Percentiles rank a stretch among this genome's conserved stretches.
phyloP scores from a whole-genome alignment of 768 basidiomycete species.

The Tricholoma sp. region DNA sequence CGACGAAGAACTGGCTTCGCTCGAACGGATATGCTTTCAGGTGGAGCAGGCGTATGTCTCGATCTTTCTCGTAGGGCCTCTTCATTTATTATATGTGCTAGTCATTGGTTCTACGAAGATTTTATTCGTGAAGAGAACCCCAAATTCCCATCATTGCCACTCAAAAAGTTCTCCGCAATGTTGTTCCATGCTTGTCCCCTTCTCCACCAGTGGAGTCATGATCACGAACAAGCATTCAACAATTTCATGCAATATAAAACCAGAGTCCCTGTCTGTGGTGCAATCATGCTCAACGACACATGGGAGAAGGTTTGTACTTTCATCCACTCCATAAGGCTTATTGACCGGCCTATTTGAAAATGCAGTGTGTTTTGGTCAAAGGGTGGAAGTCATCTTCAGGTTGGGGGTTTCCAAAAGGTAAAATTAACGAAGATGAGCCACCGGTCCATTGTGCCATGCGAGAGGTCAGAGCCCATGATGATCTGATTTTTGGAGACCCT shows the following conservation, averaged over 20 bases:
- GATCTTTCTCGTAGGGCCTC: slow-evolving; percentile 6
- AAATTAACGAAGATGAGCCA: slow-evolving; percentile 93
- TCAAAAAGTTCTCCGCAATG: slow-evolving; percentile 92
- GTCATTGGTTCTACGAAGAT: slow-evolving; percentile 99
- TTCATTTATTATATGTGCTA: slow-evolving; percentile 26
- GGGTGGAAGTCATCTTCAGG: slow-evolving; percentile 96
- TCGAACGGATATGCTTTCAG: slow-evolving; percentile 96
- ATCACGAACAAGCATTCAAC: slow-evolving; percentile 82
- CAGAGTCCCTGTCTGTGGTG: slow-evolving; percentile 94
- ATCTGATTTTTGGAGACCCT: too few species aligned
- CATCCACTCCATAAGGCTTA: slow-evolving; percentile 6
- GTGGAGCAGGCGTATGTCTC: slow-evolving; percentile 93
- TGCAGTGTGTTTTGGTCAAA: slow-evolving; percentile 92
- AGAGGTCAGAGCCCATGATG: slow-evolving; percentile 53
- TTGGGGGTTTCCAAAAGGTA: slow-evolving; percentile 99
- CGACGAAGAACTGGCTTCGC: slow-evolving; percentile 81
- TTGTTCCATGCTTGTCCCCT: slow-evolving; percentile 83
- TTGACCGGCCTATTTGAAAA: slow-evolving; percentile 2
- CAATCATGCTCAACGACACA: slow-evolving; percentile 86
- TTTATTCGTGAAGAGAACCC: slow-evolving; percentile 92
- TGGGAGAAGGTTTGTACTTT: slow-evolving; percentile 78
- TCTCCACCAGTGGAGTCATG: slow-evolving; percentile 75
- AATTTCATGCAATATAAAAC: slow-evolving; percentile 96
- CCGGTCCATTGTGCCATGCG: slow-evolving; percentile 81
- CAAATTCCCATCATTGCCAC: slow-evolving; percentile 77